Base-by-base conservation (phyloP, 306 rosid genomes). In the Sechiopsis laciniata region DNA sequence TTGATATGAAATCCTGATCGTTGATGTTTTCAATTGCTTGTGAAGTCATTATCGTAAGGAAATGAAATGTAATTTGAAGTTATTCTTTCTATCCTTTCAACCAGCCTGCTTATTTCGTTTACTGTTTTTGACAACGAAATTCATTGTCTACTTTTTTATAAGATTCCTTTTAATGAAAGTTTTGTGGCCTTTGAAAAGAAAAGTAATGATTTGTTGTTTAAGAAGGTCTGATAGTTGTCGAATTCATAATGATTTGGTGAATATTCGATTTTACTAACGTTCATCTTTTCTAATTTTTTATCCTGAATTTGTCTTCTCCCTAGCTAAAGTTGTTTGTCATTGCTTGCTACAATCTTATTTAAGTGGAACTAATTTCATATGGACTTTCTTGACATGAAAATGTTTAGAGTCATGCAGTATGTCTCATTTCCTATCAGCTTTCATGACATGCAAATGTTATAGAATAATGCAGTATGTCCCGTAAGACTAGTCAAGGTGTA, bases 121-220 rank as follows among this genome's bases (percentile, higher is more conserved):
- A 5, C 71, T 10, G 54, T 32, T 65, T 26, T 65, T 65, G 32
- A 65, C 54, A 3, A 15, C 17, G 54, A 65, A 65, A 42, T 65
- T 48, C 54, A 42, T 45, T 45, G n/a, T 21, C 11, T 45, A 45
- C 55, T 42, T 29, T 54, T 19, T 45, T 26, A 48, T 59, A 24
- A 22, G 7, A 40, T 64, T 64, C 53, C 71, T 40, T 40, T 64
- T 10, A n/a, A 17, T 40, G 21, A 8, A 64, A 64, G 15, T 10
- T 64, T 64, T 64, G 50, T 64, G 24, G 17, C 54, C 29, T 40
- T 66, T 42, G 32, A 19, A 45, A 66, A 66, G 35, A 61, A 29
- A 4, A 29, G 40, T 29, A 15, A 2, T 26, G 20, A 15, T 40
- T 64, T 64, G 50, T 37, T 64, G 3, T 45, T 64, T 3, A 16